These are phyloP conservation scores for Fraxinus floribunda DNA, from an alignment of 305 asterid species.

Conservation along the genomic window DNA sequence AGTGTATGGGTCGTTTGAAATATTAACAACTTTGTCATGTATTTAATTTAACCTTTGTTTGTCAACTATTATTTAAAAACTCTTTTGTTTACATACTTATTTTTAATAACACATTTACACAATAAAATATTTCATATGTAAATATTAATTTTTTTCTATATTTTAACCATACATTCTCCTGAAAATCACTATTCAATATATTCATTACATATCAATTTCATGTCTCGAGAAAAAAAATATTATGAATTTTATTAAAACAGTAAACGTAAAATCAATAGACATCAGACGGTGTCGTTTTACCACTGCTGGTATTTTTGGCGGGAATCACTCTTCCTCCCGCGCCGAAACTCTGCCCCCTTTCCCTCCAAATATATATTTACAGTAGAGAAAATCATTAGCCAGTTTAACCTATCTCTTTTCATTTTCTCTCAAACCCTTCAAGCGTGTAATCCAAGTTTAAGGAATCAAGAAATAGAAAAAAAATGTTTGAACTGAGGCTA, in stretches of 20 bases:
- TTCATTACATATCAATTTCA: not conserved
- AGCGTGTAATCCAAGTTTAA: not conserved
- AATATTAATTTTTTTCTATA: too few relatives aligned
- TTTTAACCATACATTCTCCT: too few relatives aligned
- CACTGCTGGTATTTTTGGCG: not conserved
- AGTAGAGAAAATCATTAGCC: too few relatives aligned
- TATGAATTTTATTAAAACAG: not conserved
- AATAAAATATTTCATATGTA: too few relatives aligned
- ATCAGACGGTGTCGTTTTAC: not conserved
- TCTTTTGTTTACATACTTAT: too few relatives aligned
- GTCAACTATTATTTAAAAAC: too few relatives aligned
- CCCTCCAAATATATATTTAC: not conserved
- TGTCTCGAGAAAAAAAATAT: not conserved
- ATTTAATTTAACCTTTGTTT: too few relatives aligned
- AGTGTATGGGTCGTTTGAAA: not conserved
- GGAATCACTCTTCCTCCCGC: not conserved
- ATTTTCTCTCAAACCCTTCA: not conserved
- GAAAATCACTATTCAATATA: too few relatives aligned
- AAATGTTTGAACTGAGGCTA: slow-evolving; percentile 75
- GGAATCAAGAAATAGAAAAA: not conserved
- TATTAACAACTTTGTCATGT: not conserved
- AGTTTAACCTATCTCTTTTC: not conserved
- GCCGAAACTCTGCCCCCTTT: not conserved
- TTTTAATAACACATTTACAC: too few relatives aligned
- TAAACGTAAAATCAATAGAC: not conserved